Evolutionary conservation across 2,329 filamentous ascomycete species (phyloP), one percentile per base, ranked within the genome.

Genomic region (Arthrobotrys megalospora): DNA sequence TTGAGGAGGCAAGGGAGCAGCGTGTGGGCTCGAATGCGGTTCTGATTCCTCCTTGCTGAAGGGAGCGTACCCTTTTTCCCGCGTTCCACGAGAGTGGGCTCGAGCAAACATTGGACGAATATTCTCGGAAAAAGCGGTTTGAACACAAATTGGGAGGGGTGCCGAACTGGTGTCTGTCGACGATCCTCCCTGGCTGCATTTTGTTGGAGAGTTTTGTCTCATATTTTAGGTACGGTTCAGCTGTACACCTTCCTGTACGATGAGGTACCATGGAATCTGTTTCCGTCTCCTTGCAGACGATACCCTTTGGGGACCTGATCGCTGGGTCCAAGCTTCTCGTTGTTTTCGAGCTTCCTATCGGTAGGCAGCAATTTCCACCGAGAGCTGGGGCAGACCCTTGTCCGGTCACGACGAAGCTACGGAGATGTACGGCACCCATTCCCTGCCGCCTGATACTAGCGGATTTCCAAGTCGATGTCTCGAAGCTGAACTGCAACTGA

Each of bases 1-100:
- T 76, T 63, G 62, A 60, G 60, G 58, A 77, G 62, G 73, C 60
- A 77, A 77, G 73, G 65, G 58, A 41, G 14, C 43, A 36, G 45
- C 12, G 36, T 64, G 34, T 47, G 41, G 28, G 28, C 24, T 24
- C 34, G 50, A 63, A 19, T 53, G 28, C 19, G 12, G 19, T 55
- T 43, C 14, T 52, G 24, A 28, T 19, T 47, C 19, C 72, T 55
- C 60, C 43, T 45, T 52, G 70, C 41, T 19, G 45, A 65, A 65
- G 28, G 43, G 12, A 45, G 67, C n/a, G 10, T 41, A 41, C 28
- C 43, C 34, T 45, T 16, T 24, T 58, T 60, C 55, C 38, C 38
- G 28, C 36, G 64, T 53, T 53, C 38, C 69, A 66, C n/a, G 21
- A 41, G 48, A 70, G 50, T 65, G 58, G 48, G 36, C 38, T 60